Base-by-base conservation (phyloP, 108 stramenopile species). In the Fistulifera pelliculosa region DNA sequence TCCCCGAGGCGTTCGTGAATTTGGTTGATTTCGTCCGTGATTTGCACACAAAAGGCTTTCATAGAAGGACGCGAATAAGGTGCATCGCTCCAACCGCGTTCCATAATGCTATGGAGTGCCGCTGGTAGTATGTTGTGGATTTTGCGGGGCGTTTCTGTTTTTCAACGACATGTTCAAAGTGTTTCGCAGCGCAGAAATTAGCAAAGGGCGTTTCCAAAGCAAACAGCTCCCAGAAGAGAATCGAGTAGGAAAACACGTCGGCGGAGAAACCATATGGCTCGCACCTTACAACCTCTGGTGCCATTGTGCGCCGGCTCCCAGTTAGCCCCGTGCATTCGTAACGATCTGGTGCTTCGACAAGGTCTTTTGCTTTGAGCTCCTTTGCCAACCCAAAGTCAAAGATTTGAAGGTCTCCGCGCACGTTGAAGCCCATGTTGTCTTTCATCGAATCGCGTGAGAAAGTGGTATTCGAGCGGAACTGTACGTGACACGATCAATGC, bases 281-380 rank as follows among this genome's bases (percentile, higher is more conserved):
- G 45, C 66, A 75, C 2, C 60, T 25, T 15, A 69, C 64, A 12
- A 80, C 78, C 49, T 86, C 85, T 0, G 85, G 85, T 10, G 76
- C 70, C 84, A 81, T 76, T 43, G 62, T 67, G 17, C 22, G 22
- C 18, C 22, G 54, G 7, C 22, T 54, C 2, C 54, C 54, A 39
- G 50, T 51, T 43, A 69, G 27, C 12, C 70, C 75, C 7, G 75
- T 69, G 47, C 61, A 39, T 17, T 69, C 28, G 55, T 76, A 72
- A 1, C n/a, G 24, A n/a, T 63, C 70, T 1, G 68, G 64, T n/a
- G 38, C 17, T 44, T 60, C 50, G 16, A 44, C 27, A 6, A 41
- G 38, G 1, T 49, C 38, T 38, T 38, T 14, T 44, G 21, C 17
- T 40, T 25, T 38, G 3, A 54, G 38, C 31, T 54, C 59, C 31